Base-by-base conservation (phyloP, 805 yeast genomes). In the Komagataella pseudopastoris region DNA sequence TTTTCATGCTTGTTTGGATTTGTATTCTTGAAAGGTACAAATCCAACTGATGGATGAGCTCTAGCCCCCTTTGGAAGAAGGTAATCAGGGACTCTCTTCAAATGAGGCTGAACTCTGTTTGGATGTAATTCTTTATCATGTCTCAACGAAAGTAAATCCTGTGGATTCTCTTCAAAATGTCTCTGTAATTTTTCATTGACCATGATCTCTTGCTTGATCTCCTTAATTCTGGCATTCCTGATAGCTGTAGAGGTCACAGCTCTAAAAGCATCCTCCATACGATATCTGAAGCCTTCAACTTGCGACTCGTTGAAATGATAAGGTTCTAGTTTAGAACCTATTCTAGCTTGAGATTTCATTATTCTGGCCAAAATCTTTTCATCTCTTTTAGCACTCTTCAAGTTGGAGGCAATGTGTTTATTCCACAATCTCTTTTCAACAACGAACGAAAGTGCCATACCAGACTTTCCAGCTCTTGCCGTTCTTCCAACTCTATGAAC, bases 81-180 rank as follows among this genome's bases (percentile, higher is more conserved):
- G 61, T 93, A 93, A 47, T 87, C 89, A 1, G 99, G 99, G 30
- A 93, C 91, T 64, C 95, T 78, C 64, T 88, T 90, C 70, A 93
- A 74, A 62, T 93, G 96, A 36, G 78, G 70, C 64, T 90, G 96
- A 5, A 81, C 77, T 65, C 95, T 79, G 1, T 90, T 72, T 7
- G 91, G 82, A 61, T 90, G 95, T 53, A 88, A 65, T 57, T 86
- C 96, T 60, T 83, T 86, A 64, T 93, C 99, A 62, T 93, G 99
- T 63, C 96, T 84, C 63, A 93, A 77, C 51, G 85, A 80, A 18
- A 81, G 80, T 60, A 93, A 75, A 68, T 93, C 99, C 62, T 88
- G 95, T 6, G 99, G 99, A 63, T 93, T 93, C 63, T 93, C 98
- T 66, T 91, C 96, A 64, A 93, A 93, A 68, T 88, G 96, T 62